phyloP scores from a whole-genome alignment of 2,329 filamentous ascomycete genomes.

The Xylariaceae sp. region DNA sequence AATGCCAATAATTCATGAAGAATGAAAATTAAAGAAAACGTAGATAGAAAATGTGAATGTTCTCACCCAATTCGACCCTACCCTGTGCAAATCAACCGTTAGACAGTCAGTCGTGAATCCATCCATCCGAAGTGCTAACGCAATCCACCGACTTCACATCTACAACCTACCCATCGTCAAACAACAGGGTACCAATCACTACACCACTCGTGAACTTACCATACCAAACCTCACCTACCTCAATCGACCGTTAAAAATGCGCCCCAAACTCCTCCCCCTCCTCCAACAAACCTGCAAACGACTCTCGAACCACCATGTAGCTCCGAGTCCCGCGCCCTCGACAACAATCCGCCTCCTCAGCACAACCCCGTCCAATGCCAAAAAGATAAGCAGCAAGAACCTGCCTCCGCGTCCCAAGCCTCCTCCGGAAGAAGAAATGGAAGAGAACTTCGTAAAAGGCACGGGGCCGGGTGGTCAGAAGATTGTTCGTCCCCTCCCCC shows the following conservation, averaged over 20 bases:
- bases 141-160: too few relatives aligned
- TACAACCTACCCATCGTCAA: not conserved
- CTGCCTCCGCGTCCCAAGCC: constrained; percentile 70
- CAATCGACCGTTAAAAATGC: not conserved
- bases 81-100: too few relatives aligned
- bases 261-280: constrained; percentile 1
- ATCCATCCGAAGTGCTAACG: too few relatives aligned
- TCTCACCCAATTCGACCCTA: too few relatives aligned
- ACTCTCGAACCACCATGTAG: not conserved
- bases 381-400: constrained; percentile 45
- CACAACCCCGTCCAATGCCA: constrained; percentile 34
- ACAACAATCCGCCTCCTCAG: constrained; percentile 23
- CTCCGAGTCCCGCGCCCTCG: not conserved
- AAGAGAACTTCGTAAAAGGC: constrained; percentile 83
- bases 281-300: not conserved
- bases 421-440: constrained; percentile 72
- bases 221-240: too few relatives aligned
- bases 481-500: constrained; percentile 55
- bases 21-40: too few relatives aligned
- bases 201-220: too few relatives aligned
- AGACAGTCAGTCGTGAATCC: too few relatives aligned
- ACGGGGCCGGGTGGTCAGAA: constrained; percentile 93
- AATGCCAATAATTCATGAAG: too few relatives aligned
- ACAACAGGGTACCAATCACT: not conserved
- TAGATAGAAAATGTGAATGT: too few relatives aligned